Conservation (phyloP, 495 filamentous ascomycete species). For the Cryomyces antarcticus region DNA sequence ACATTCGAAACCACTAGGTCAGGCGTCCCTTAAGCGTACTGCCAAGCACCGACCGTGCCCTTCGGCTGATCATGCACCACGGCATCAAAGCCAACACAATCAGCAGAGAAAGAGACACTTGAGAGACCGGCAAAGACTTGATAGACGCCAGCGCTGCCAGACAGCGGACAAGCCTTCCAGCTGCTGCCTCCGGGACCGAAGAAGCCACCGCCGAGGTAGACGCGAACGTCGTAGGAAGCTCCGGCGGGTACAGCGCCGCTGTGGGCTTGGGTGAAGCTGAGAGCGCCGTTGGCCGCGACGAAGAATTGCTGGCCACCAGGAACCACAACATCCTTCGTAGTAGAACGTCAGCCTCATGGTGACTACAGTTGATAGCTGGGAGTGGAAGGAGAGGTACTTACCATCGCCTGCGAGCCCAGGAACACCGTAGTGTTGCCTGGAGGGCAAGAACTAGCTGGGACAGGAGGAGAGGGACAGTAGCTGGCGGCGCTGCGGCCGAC, state of each 20-base stretch:
- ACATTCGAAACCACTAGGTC: not conserved
- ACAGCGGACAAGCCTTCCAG: not conserved
- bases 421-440: not conserved
- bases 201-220: not conserved
- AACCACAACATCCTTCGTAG: constrained; percentile 4
- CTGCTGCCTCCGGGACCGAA: not conserved
- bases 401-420: not conserved
- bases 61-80: not conserved
- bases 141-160: not conserved
- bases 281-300: constrained; percentile 7
- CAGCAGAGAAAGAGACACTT: not conserved
- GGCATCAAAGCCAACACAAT: not conserved
- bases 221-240: not conserved
- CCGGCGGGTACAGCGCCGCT: not conserved
- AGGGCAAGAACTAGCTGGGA: not conserved
- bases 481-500: constrained; percentile 3
- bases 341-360: constrained; percentile 1
- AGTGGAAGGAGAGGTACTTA: not conserved
- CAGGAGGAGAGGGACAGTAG: constrained; percentile 5
- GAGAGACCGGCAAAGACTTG: constrained; percentile 1
- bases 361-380: not conserved
- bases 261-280: constrained; percentile 6
- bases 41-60: constrained; percentile 4
- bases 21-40: constrained; percentile 4
- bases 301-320: constrained; percentile 10